Evolutionary conservation across 768 basidiomycete genomes (phyloP).

Genomic region (Lentinula raphanica): DNA sequence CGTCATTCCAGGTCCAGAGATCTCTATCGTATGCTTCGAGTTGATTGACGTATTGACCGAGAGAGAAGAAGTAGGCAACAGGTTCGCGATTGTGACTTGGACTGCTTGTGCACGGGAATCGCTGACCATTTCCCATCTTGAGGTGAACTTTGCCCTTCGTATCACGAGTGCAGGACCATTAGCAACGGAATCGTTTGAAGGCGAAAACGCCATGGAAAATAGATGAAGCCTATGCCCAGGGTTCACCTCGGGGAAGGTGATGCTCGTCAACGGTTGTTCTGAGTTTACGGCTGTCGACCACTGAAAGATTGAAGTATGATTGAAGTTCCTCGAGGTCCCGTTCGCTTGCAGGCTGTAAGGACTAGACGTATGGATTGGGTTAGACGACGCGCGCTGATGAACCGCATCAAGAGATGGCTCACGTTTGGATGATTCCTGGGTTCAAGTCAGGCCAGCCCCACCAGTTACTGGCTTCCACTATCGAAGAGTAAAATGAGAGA

Average conservation of each 20-base stretch:
- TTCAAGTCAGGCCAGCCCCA: conserved; percentile 37
- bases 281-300: conserved; percentile 40
- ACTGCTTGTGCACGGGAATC: conserved; percentile 39
- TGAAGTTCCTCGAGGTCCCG: conserved; percentile 31
- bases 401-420: conserved; percentile 5
- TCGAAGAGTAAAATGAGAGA: background rate
- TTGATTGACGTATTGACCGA: conserved; percentile 26
- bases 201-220: conserved; percentile 40
- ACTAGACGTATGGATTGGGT: conserved; percentile 22
- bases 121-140: conserved; percentile 38
- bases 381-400: too few relatives aligned
- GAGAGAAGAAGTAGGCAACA: conserved; percentile 31
- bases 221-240: conserved; percentile 34
- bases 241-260: conserved; percentile 35
- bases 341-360: conserved; percentile 39
- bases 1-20: conserved; percentile 31
- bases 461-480: conserved; percentile 44
- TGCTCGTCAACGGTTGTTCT: conserved; percentile 32
- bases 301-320: conserved; percentile 39
- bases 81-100: conserved; percentile 48
- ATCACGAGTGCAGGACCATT: conserved; percentile 29
- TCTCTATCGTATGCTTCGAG: conserved; percentile 28
- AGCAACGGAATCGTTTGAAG: conserved; percentile 16
- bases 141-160: conserved; percentile 39
- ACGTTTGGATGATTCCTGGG: conserved; percentile 41